These are phyloP conservation scores for Phytophthora europaea DNA, from an alignment of 352 stramenopile species.

Conservation along the genomic window DNA sequence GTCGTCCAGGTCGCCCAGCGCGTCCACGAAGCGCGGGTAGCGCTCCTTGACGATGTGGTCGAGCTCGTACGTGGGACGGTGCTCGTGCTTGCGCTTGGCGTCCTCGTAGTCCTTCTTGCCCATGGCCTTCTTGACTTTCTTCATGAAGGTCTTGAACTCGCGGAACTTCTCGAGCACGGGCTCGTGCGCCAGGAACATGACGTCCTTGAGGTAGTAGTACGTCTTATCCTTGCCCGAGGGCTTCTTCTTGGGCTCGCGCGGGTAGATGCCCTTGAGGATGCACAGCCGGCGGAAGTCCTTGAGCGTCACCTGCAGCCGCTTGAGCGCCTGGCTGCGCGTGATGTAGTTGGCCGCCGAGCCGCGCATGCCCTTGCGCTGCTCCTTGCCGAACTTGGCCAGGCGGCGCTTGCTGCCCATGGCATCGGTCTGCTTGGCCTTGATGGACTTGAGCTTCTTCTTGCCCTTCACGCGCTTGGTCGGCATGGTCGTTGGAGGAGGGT, in stretches of 20 bases:
- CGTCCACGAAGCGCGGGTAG: conserved; percentile 98
- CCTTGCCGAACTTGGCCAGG: conserved; percentile 86
- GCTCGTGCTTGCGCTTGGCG: conserved; percentile 84
- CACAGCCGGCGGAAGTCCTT: conserved; percentile 99
- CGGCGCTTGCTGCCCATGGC: conserved; percentile 85
- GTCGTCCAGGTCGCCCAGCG: conserved; percentile 98
- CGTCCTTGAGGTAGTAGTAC: conserved; percentile 99
- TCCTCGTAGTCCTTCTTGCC: conserved; percentile 88
- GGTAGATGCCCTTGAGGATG: conserved; percentile 99
- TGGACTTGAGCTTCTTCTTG: conserved; percentile 93
- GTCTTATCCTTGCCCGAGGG: conserved; percentile 96
- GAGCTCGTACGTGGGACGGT: conserved; percentile 95
- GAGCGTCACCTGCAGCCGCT: conserved; percentile 96
- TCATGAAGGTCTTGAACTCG: conserved; percentile 99
- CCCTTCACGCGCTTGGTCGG: conserved; percentile 90
- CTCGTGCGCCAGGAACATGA: conserved; percentile 98
- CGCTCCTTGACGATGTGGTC: conserved; percentile 99
- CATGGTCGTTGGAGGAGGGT: conserved; percentile 50
- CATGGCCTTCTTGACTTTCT: conserved; percentile 94
- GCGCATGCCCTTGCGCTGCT: conserved; percentile 86
- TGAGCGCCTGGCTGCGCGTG: conserved; percentile 94
- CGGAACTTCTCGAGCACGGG: conserved; percentile 99
- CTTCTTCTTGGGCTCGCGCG: conserved; percentile 97
- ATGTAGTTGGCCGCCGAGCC: conserved; percentile 96
- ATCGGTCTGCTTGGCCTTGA: conserved; percentile 91